phyloP scores from a whole-genome alignment of 2,329 filamentous ascomycete species.

The Diplodia corticola region DNA sequence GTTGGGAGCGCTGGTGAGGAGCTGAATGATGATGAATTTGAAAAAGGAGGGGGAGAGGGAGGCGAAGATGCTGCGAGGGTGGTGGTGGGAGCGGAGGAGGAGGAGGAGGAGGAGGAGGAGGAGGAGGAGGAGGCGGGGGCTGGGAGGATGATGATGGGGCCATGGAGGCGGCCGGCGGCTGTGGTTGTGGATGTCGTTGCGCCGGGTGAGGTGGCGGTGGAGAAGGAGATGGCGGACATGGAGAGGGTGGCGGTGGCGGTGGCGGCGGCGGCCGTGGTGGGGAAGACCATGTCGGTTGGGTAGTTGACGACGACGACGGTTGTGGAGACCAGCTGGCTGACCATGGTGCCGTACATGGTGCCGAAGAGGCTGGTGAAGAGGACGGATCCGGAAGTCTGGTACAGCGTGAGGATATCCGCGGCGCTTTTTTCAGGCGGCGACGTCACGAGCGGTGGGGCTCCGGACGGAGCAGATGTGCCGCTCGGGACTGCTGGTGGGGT shows the following conservation, averaged over 20 bases:
- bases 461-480: neutral
- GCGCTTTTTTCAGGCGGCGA: neutral
- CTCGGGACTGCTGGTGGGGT: neutral
- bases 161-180: neutral
- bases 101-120: neutral
- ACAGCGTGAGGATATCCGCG: neutral
- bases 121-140: neutral
- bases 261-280: neutral
- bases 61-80: neutral
- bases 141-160: neutral
- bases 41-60: too few relatives aligned
- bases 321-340: neutral
- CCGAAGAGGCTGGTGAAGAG: neutral
- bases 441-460: neutral
- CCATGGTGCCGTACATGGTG: neutral
- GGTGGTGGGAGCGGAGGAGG: neutral
- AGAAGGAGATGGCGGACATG: neutral
- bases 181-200: too few relatives aligned
- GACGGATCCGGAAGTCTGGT: neutral
- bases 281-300: neutral
- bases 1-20: too few relatives aligned
- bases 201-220: too few relatives aligned
- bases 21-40: too few relatives aligned
- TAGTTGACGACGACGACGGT: slow-evolving; percentile 1
- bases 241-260: neutral